Percentiles rank a stretch among this genome's conserved stretches.
Conservation (phyloP, 2,329 filamentous ascomycete genomes). For the Penicillium sp. region DNA sequence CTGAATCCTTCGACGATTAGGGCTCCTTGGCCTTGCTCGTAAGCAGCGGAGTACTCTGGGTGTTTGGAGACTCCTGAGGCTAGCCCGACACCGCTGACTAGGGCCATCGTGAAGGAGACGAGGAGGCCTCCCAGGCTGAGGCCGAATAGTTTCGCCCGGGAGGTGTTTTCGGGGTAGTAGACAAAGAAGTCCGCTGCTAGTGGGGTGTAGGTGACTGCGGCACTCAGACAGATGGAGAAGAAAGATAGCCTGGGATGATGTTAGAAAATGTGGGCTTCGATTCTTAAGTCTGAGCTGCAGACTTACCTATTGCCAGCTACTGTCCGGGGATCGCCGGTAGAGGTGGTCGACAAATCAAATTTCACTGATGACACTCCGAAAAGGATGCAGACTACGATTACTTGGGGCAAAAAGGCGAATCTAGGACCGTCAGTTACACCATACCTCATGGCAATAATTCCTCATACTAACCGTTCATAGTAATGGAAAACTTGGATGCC, state of each 20-base stretch:
- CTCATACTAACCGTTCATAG: constrained; percentile 56
- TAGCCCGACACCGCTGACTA: constrained; percentile 61
- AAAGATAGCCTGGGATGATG: constrained; percentile 56
- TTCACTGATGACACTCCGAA: constrained; percentile 59
- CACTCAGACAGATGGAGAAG: constrained; percentile 65
- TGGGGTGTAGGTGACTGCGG: constrained; percentile 62
- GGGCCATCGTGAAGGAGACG: constrained; percentile 59
- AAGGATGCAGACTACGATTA: constrained; percentile 60
- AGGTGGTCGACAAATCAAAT: constrained; percentile 55
- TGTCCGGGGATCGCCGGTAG: constrained; percentile 51
- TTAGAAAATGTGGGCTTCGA: not conserved
- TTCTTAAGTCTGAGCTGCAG: not conserved
- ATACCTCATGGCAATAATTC: not conserved
- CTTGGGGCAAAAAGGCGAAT: constrained; percentile 63
- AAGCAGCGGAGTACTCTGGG: constrained; percentile 56
- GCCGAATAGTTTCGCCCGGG: constrained; percentile 53
- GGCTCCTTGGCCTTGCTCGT: constrained; percentile 58
- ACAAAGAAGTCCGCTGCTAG: constrained; percentile 67
- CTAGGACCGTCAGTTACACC: constrained; percentile 21
- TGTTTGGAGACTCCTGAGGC: constrained; percentile 55
- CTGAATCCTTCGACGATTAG: constrained; percentile 62
- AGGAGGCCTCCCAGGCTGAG: constrained; percentile 57
- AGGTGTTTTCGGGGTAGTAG: constrained; percentile 58
- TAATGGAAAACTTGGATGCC: constrained; percentile 66
- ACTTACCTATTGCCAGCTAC: constrained; percentile 47